A percentile compares a stretch with the other conserved stretches of the same genome.
phyloP scores from a whole-genome alignment of 108 stramenopile genomes.

The Skeletonema grethae region DNA sequence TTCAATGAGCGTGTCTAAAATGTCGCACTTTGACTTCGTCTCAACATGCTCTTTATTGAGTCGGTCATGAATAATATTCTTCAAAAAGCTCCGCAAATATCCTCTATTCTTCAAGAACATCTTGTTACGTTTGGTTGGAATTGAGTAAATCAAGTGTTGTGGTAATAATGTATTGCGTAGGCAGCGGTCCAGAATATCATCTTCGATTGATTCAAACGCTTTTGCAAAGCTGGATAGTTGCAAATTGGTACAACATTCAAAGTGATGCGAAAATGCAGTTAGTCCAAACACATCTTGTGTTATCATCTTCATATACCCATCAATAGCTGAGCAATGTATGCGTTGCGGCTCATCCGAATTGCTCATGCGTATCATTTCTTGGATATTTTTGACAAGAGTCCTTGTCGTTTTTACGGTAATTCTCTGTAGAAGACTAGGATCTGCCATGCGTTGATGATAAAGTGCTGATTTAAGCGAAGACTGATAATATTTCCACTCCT shows the following conservation, averaged over 20 bases:
- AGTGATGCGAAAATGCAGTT: slow-evolving; percentile 25
- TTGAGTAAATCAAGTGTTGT: not conserved
- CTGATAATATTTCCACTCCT: slow-evolving; percentile 40
- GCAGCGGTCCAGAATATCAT: not conserved
- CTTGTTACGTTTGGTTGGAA: not conserved
- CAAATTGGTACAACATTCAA: slow-evolving; percentile 16
- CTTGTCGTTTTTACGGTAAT: not conserved
- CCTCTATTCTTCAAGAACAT: slow-evolving; percentile 9
- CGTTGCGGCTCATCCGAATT: not conserved
- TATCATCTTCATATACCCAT: slow-evolving; percentile 24
- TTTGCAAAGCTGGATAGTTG: not conserved
- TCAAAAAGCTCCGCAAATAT: not conserved
- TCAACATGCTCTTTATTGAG: not conserved
- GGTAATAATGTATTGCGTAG: slow-evolving; percentile 1
- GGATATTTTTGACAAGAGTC: not conserved
- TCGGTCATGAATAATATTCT: not conserved
- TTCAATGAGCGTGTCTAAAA: not conserved
- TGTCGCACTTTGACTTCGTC: not conserved
- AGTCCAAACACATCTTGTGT: slow-evolving; percentile 37
- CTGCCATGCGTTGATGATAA: slow-evolving; percentile 6
- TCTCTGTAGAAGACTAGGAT: not conserved
- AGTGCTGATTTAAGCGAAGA: slow-evolving; percentile 30
- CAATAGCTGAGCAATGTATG: not conserved
- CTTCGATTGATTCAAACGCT: not conserved
- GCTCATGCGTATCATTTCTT: not conserved